Evolutionary conservation across 2,329 filamentous ascomycete species (phyloP).

Genomic region (Chrysoporthe austroafricana): DNA sequence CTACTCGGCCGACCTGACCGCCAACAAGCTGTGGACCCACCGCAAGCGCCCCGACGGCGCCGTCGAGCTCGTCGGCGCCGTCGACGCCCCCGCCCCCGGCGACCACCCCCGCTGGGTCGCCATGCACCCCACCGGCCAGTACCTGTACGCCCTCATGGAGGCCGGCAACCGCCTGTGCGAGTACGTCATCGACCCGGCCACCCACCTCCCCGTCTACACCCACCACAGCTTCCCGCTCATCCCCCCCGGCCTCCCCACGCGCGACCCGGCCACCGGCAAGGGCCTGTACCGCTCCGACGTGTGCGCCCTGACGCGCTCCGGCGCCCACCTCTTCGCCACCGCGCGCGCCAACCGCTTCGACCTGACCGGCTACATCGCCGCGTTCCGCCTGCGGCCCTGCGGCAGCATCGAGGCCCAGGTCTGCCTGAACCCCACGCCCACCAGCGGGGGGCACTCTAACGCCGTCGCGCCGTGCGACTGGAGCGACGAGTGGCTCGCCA

Average conservation of each 20-base stretch:
- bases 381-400: constrained; percentile 70
- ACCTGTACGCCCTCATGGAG: constrained; percentile 88
- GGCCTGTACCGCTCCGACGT: constrained; percentile 84
- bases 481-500: constrained; percentile 86
- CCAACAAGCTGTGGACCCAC: constrained; percentile 85
- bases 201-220: constrained; percentile 78
- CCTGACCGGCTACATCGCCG: constrained; percentile 81
- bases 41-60: constrained; percentile 58
- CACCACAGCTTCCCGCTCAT: constrained; percentile 77
- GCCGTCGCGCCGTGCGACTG: constrained; percentile 84
- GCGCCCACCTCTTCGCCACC: constrained; percentile 80
- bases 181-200: constrained; percentile 76
- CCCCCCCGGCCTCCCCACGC: constrained; percentile 66
- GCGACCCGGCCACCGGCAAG: constrained; percentile 43
- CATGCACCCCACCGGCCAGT: constrained; percentile 76
- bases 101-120: constrained; percentile 91
- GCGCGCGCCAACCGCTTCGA: constrained; percentile 77
- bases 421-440: constrained; percentile 81
- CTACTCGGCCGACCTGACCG: constrained; percentile 78
- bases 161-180: constrained; percentile 83
- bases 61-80: constrained; percentile 66
- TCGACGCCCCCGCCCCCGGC: constrained; percentile 69
- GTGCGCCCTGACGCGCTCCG: constrained; percentile 71
- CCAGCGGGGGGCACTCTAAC: constrained; percentile 86
- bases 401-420: constrained; percentile 79